phyloP scores from a whole-genome alignment of 2,329 filamentous ascomycete genomes.

The Cladosporium sp. region DNA sequence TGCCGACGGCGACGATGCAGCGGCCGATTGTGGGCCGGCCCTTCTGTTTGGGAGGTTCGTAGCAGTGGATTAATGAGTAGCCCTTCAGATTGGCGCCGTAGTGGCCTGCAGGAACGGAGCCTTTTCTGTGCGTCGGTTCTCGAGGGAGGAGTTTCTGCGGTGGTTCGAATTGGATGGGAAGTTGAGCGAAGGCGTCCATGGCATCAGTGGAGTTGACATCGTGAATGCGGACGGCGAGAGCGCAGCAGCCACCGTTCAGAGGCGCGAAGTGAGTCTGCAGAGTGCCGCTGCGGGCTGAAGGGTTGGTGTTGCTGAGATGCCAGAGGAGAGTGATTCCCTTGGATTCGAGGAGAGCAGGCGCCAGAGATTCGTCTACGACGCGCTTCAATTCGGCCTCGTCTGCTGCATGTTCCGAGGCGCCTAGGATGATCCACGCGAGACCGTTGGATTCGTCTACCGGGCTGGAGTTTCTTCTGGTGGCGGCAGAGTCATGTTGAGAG shows the following conservation, averaged over 20 bases:
- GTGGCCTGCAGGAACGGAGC: not conserved
- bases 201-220: conserved; percentile 7
- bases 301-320: conserved; percentile 14
- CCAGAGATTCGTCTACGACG: conserved; percentile 5
- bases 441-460: not conserved
- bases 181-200: not conserved
- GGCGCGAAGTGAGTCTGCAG: conserved; percentile 9
- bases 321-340: conserved; percentile 10
- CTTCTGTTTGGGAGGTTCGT: conserved; percentile 9
- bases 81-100: conserved; percentile 14
- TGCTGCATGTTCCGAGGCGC: not conserved
- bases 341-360: conserved; percentile 12
- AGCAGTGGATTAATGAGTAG: conserved; percentile 15
- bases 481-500: conserved; percentile 1
- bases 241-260: conserved; percentile 16
- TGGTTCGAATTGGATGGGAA: conserved; percentile 8
- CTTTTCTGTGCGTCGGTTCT: not conserved
- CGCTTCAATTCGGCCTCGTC: conserved; percentile 3
- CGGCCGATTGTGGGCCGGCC: not conserved
- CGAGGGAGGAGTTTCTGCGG: not conserved
- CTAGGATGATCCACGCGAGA: conserved; percentile 12
- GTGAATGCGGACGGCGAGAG: conserved; percentile 12
- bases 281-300: conserved; percentile 15
- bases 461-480: not conserved
- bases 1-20: conserved; percentile 16